A percentile compares a stretch with the other conserved stretches of the same genome.
phyloP scores from a whole-genome alignment of 139 green algal species.

The Coelastrella sp. region DNA sequence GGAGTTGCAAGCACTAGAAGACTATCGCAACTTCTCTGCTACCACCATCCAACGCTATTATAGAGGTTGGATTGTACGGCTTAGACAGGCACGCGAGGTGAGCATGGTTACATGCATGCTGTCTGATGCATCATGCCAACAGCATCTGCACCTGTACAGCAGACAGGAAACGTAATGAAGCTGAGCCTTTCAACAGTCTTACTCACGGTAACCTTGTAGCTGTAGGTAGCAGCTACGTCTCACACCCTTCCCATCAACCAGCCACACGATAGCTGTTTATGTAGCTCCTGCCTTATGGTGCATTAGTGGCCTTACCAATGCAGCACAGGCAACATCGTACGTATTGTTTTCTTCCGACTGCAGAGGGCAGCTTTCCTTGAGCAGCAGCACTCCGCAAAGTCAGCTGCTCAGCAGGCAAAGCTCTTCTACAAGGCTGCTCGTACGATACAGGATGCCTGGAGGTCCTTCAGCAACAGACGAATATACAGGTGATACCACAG shows the following conservation, averaged over 20 bases:
- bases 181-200: too few relatives aligned
- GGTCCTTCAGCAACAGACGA: conserved; percentile 53
- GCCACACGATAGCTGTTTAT: too few relatives aligned
- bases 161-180: too few relatives aligned
- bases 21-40: conserved; percentile 38
- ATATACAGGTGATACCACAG: conserved; percentile 65
- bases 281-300: too few relatives aligned
- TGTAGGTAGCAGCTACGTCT: too few relatives aligned
- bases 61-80: conserved; percentile 16
- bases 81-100: conserved; percentile 9
- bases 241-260: too few relatives aligned
- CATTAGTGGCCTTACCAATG: too few relatives aligned
- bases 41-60: conserved; percentile 44
- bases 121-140: too few relatives aligned
- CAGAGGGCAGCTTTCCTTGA: not conserved
- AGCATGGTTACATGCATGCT: not conserved
- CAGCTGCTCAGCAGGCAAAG: not conserved
- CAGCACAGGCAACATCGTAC: not conserved
- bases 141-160: too few relatives aligned
- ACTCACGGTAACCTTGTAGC: too few relatives aligned
- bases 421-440: conserved; percentile 50
- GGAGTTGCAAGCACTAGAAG: conserved; percentile 35
- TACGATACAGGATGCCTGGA: conserved; percentile 70
- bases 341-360: not conserved
- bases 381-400: not conserved